Evolutionary conservation across 208 protist species (phyloP), one percentile per base, ranked within the genome.

Genomic region (Trichomonas vaginalis): DNA sequence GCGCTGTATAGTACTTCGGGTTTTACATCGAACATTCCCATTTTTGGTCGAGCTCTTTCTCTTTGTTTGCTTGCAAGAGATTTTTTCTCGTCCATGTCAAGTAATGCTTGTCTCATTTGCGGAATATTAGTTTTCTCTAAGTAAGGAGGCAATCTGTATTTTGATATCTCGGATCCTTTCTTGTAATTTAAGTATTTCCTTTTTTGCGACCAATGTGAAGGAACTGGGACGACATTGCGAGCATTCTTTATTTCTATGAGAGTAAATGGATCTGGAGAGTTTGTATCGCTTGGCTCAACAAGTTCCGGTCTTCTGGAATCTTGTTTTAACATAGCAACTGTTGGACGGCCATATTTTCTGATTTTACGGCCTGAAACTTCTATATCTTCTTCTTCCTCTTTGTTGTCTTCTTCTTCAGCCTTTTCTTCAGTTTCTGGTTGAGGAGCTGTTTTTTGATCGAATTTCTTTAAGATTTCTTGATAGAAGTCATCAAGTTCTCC

Each of bases 121-220:
- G 96, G 96, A 56, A 99, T 98, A 51, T 98, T 98, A 9, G 98
- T 99, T 0, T 97, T 97, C 45, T 97, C 97, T 96, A 99, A 98
- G 96, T 98, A 98, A 23, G 98, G 96, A 35, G 98, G 98, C 39
- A 99, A 97, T 95, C 98, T 96, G 96, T 98, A 99, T 9, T 97
- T 96, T 35, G 97, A 95, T 96, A 98, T 98, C 82, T 98, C 98
- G 27, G 98, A 95, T 32, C 98, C 98, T 82, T 98, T 97, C 96
- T 99, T 99, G 79, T 97, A 97, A 95, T 98, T 97, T 32, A 99
- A 97, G 96, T 99, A 99, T 79, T 99, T 98, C 42, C 99, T 98
- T 96, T 99, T 99, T 96, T 98, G 97, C 86, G 96, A 97, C 99
- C 99, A 99, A 97, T 99, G 99, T 45, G 97, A 96, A n/a, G 99